Conservation (phyloP, 2,329 filamentous ascomycete species). For the Apiospora sp. region DNA sequence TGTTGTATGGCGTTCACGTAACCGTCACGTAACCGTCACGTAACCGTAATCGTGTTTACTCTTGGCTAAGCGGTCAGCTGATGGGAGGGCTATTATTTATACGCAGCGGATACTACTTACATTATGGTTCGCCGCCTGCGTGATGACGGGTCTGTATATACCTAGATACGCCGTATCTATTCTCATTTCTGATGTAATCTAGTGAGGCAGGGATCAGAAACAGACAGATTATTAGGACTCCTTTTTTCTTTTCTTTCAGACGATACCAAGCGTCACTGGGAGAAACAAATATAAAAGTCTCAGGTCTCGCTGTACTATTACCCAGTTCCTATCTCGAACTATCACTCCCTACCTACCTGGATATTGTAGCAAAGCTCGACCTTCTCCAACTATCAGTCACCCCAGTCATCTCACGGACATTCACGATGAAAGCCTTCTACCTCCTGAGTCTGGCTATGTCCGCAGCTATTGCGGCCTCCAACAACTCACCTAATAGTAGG, state of each 20-base stretch:
- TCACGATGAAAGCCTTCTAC: slow-evolving; percentile 7
- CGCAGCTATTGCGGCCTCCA: neutral
- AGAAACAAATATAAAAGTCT: neutral
- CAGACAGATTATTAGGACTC: neutral
- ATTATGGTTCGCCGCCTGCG: neutral
- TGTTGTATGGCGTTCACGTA: too few relatives aligned
- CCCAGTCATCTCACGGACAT: slow-evolving; percentile 1
- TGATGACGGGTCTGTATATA: neutral
- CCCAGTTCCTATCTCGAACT: neutral
- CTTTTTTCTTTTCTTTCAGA: too few relatives aligned
- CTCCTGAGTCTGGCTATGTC: slow-evolving; percentile 5
- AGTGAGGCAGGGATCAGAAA: neutral
- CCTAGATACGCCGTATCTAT: too few relatives aligned
- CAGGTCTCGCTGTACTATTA: neutral
- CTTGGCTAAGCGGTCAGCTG: neutral
- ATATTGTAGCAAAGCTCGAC: neutral
- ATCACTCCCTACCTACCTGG: neutral
- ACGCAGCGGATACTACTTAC: neutral
- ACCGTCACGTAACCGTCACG: too few relatives aligned
- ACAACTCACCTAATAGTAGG: neutral
- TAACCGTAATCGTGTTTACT: neutral
- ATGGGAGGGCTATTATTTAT: neutral
- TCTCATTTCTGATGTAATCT: neutral
- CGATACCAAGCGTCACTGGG: too few relatives aligned
- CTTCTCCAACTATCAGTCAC: neutral